These are phyloP conservation scores for Epichloe sp. DNA, from an alignment of 2,329 filamentous ascomycete species.

Conservation along the genomic window DNA sequence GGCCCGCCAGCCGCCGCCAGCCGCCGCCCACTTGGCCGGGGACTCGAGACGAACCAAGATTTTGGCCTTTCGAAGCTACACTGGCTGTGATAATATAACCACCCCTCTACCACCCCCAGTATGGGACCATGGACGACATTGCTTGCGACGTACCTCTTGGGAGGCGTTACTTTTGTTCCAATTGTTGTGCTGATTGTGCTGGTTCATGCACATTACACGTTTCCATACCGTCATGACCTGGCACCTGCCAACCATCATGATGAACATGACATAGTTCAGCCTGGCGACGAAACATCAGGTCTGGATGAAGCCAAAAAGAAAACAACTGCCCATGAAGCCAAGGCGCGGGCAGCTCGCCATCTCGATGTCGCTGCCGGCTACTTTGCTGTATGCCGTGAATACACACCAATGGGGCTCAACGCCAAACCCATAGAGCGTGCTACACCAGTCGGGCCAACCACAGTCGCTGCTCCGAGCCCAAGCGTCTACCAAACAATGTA, in stretches of 20 bases:
- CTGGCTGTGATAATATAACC: neutral
- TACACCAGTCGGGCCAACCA: conserved; percentile 62
- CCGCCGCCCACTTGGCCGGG: neutral
- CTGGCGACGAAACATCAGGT: conserved; percentile 50
- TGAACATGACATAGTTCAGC: conserved; percentile 34
- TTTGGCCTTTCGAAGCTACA: neutral
- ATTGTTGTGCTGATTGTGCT: conserved; percentile 50
- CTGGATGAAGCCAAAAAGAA: conserved; percentile 47
- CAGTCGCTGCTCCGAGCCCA: conserved; percentile 66
- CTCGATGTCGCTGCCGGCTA: conserved; percentile 78
- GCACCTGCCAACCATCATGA: conserved; percentile 15
- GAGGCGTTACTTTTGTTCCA: conserved; percentile 84
- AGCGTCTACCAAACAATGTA: conserved; percentile 99
- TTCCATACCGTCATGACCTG: conserved; percentile 40
- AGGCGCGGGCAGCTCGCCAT: conserved; percentile 42
- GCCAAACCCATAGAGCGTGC: conserved; percentile 81
- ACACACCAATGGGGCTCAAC: conserved; percentile 81
- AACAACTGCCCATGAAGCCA: conserved; percentile 45
- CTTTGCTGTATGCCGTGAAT: conserved; percentile 90
- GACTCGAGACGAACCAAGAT: neutral
- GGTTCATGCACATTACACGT: conserved; percentile 53
- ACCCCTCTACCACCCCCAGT: conserved; percentile 3
- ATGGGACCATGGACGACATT: conserved; percentile 45
- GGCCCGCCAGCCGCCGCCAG: neutral
- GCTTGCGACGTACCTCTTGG: conserved; percentile 66